Conservation (phyloP, 2,329 filamentous ascomycete genomes). For the Trichoderma sp. region DNA sequence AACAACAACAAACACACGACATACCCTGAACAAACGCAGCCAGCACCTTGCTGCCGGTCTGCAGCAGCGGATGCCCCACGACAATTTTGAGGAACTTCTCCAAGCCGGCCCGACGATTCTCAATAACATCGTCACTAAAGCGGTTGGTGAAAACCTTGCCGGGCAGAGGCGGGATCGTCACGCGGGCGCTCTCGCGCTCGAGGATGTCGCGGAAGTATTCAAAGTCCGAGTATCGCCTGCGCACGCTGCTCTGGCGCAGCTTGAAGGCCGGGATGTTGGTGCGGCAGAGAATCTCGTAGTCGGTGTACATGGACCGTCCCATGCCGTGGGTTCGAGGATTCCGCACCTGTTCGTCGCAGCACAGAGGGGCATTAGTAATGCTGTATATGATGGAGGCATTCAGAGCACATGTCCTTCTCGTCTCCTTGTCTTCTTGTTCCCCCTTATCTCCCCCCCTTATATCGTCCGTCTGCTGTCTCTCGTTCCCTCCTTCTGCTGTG, state of each 20-base stretch:
- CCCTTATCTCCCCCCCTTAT: not conserved
- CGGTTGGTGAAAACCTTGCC: constrained; percentile 98
- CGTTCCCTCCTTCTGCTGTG: not conserved
- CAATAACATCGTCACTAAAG: constrained; percentile 97
- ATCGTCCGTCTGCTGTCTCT: not conserved
- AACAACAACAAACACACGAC: constrained; percentile 19
- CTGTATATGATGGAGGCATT: not conserved
- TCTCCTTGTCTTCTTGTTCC: not conserved
- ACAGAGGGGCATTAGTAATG: not conserved
- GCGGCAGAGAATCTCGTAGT: constrained; percentile 95
- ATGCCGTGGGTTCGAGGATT: constrained; percentile 94
- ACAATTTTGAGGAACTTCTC: constrained; percentile 98
- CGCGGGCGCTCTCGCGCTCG: constrained; percentile 88
- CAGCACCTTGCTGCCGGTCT: constrained; percentile 96
- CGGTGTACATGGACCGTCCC: constrained; percentile 95
- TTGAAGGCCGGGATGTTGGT: constrained; percentile 99
- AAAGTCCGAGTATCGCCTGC: constrained; percentile 94
- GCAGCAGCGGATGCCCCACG: constrained; percentile 89
- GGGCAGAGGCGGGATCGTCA: constrained; percentile 91
- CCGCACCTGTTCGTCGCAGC: constrained; percentile 61
- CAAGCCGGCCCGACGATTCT: constrained; percentile 83
- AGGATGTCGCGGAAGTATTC: constrained; percentile 98
- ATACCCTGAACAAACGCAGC: constrained; percentile 94
- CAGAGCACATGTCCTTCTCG: not conserved
- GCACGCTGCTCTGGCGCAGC: constrained; percentile 81